Percentiles rank a stretch among this genome's conserved stretches.
Evolutionary conservation across 2,329 filamentous ascomycete genomes (phyloP).

Genomic region (Amauroascus verrucosus): DNA sequence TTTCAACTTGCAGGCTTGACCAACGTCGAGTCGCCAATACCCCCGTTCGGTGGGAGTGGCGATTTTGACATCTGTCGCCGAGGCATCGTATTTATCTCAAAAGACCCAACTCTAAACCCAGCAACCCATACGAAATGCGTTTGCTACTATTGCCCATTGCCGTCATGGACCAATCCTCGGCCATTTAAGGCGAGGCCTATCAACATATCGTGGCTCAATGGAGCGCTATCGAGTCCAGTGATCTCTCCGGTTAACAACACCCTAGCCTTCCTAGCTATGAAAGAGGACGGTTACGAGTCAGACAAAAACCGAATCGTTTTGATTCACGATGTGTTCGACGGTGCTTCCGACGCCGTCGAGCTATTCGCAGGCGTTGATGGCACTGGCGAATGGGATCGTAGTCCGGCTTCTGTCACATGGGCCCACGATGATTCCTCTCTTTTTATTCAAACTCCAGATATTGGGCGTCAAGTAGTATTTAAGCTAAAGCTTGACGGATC

Average conservation of each 20-base stretch:
- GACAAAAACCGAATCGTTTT: conserved; percentile 39
- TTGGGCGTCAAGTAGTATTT: conserved; percentile 35
- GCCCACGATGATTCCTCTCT: conserved; percentile 34
- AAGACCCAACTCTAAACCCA: conserved; percentile 37
- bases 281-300: conserved; percentile 38
- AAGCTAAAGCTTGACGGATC: conserved; percentile 29
- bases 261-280: conserved; percentile 37
- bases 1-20: conserved; percentile 30
- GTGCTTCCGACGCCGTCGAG: conserved; percentile 22
- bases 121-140: conserved; percentile 40
- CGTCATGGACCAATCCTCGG: conserved; percentile 33
- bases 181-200: conserved; percentile 24
- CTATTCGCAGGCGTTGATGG: conserved; percentile 31
- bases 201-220: conserved; percentile 23
- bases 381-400: conserved; percentile 34
- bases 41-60: conserved; percentile 38
- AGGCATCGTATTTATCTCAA: conserved; percentile 39
- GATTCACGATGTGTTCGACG: conserved; percentile 33
- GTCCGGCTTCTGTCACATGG: conserved; percentile 35
- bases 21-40: conserved; percentile 39
- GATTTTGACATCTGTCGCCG: conserved; percentile 39
- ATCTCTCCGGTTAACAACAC: conserved; percentile 36
- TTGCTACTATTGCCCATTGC: conserved; percentile 38
- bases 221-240: conserved; percentile 38
- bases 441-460: conserved; percentile 34